phyloP scores from a whole-genome alignment of 1,284 basidiomycete species.

The Melampsora abietis-canadensis region DNA sequence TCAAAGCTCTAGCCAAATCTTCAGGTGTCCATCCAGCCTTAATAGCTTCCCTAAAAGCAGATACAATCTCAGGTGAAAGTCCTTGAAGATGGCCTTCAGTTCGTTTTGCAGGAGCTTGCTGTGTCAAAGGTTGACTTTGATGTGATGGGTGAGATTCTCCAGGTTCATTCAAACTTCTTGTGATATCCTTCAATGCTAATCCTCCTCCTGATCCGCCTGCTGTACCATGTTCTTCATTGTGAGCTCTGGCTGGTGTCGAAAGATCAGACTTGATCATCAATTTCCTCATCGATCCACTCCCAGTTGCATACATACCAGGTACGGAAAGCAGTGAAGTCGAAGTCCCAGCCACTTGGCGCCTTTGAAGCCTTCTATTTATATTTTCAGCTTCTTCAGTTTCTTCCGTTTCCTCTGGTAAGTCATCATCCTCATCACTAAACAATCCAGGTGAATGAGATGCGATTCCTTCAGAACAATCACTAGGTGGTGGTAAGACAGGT shows the following conservation, averaged over 20 bases:
- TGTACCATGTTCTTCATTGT: background rate
- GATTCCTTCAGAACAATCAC: constrained; percentile 39
- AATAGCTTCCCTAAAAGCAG: background rate
- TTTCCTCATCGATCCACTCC: background rate
- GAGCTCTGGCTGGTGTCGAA: background rate
- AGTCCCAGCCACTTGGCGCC: too few relatives aligned
- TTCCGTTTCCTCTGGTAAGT: background rate
- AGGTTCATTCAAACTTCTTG: background rate
- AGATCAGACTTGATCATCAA: background rate
- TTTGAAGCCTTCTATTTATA: too few relatives aligned
- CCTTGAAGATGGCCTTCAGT: background rate
- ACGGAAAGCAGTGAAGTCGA: too few relatives aligned
- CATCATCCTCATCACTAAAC: constrained; percentile 18
- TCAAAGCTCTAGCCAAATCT: background rate
- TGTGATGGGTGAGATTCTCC: background rate
- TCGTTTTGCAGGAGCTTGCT: background rate
- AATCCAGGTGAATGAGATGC: constrained; percentile 11
- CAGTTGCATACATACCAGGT: too few relatives aligned
- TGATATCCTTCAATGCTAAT: background rate
- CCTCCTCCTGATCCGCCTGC: background rate
- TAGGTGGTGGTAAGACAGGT: constrained; percentile 30
- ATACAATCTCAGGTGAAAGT: background rate
- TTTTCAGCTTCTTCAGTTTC: too few relatives aligned
- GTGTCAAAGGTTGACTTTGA: background rate
- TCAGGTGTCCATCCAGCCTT: constrained; percentile 7